Evolutionary conservation across 164 flowering plant species (phyloP), one percentile per base, ranked within the genome.

Genomic region (Santalum album): DNA sequence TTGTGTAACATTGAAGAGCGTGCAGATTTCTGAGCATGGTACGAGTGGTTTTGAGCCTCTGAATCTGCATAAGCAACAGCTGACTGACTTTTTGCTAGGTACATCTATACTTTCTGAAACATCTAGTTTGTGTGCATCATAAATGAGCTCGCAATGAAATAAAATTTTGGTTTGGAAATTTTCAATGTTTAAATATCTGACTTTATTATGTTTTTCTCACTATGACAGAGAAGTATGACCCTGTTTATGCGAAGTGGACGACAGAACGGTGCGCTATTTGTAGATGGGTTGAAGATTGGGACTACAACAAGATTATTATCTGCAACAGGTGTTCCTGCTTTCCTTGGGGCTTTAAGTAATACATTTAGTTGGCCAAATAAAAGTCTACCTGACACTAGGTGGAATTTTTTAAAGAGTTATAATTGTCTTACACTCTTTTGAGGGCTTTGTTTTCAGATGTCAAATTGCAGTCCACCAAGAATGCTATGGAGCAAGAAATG

Each of bases 381-480:
- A 32, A 38, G 16, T 38, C 42, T 42, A 17, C 7, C 2, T 42
- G 45, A 42, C 21, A 6, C 21, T 42, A 17, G 45, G 17, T 38
- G 0, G 42, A 15, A 38, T 6, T 6, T 2, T 38, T 38, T 38
- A 32, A 5, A 32, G 5, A 32, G 5, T 32, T 32, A 32, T 11
- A 5, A 5, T 32, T 5, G 35, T 32, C 7, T 32, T 32, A 5
- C 15, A 15, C 15, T 36, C 15, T 9, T 38, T 38, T 12, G 42
- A 15, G 0, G 42, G 42, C 9, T 12, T 59, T 34, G 21, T 25
- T 44, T 55, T 42, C 72, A 82, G 90, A 64, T 83, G 90, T 63
- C 90, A 83, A 65, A 77, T 83, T 39, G 86, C 86, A 38, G 90
- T 83, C 17, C 90, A 83, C 63, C 90, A 83, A 67, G 90, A 83